Base-by-base conservation (phyloP, 2,329 filamentous ascomycete genomes). In the Trichoderma sp. region DNA sequence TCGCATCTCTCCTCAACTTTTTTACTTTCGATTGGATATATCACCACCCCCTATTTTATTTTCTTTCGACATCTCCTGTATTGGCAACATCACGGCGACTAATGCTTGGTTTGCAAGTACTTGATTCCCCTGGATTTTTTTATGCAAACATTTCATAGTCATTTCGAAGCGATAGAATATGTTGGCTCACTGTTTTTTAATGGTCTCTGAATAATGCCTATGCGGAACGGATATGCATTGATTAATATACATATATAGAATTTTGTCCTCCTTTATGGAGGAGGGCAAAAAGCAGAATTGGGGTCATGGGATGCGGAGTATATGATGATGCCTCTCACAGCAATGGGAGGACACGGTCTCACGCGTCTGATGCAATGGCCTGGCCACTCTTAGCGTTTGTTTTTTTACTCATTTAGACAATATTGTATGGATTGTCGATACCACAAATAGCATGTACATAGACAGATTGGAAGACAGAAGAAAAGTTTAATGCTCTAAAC, bases 131-230 rank as follows among this genome's bases (percentile, higher is more conserved):
- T 30, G 30, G 6, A 24, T 60, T 51, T 51, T 51, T 24, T 60
- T 12, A 24, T 47, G 26, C 18, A 60, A 30, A 58, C 21, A 47
- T 56, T 62, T 66, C 18, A 66, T 56, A 66, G 47, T 32, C 53
- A 60, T 61, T 26, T 51, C 21, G 65, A 69, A 60, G 65, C 56
- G 53, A 51, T 69, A 51, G 24, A 68, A 67, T 67, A 34, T 28
- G 28, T 66, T 53, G 34, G 53, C 57, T 68, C n/a, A 24, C 21
- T 60, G n/a, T 61, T 24, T 43, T 47, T 56, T 24, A 56, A 56
- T 21, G 24, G 36, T 43, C 60, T 69, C 24, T 36, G 26, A 39
- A 62, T 36, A 58, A 61, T 47, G 56, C 39, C 57, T 21, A 62
- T 21, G 56, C 30, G 57, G 30, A 62, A 34, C 36, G 57, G 56